Percentiles rank a stretch among this genome's conserved stretches.
These are phyloP conservation scores for Ophiostoma sp. DNA, from an alignment of 2,329 filamentous ascomycete species.

Conservation along the genomic window DNA sequence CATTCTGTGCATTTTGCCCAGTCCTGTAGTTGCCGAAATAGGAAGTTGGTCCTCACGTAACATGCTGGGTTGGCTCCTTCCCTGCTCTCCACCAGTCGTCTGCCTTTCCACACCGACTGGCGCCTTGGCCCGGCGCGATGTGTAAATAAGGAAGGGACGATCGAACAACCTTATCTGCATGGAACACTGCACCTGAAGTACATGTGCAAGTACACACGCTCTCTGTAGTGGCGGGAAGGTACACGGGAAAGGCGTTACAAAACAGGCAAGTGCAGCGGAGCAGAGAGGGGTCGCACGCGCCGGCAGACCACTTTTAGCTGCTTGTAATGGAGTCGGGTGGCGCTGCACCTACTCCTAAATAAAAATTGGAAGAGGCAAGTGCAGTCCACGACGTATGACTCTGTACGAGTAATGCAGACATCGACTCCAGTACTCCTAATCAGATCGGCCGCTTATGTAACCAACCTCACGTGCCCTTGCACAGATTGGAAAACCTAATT, in stretches of 20 bases:
- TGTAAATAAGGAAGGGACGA: not conserved
- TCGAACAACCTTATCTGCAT: too few species aligned
- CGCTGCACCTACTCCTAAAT: not conserved
- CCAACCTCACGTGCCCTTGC: too few species aligned
- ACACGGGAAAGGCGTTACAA: too few species aligned
- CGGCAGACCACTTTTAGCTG: not conserved
- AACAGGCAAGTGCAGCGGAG: too few species aligned
- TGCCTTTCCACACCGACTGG: slow-evolving; percentile 10
- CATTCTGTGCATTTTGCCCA: not conserved
- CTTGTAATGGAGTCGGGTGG: not conserved
- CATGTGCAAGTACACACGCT: too few species aligned
- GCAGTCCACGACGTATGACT: too few species aligned
- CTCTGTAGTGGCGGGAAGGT: too few species aligned
- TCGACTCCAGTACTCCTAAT: too few species aligned
- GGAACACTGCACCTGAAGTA: too few species aligned
- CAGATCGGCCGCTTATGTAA: too few species aligned
- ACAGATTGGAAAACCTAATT: too few species aligned
- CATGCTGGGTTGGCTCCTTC: not conserved
- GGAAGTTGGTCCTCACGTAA: slow-evolving; percentile 14
- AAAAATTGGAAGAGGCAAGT: not conserved
- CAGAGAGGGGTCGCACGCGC: not conserved
- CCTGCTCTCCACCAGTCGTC: not conserved
- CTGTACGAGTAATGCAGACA: too few species aligned
- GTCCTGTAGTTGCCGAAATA: not conserved
- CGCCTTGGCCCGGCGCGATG: not conserved